These are phyloP conservation scores for Reutealis trisperma DNA, from an alignment of 345 rosid species.

Conservation along the genomic window DNA sequence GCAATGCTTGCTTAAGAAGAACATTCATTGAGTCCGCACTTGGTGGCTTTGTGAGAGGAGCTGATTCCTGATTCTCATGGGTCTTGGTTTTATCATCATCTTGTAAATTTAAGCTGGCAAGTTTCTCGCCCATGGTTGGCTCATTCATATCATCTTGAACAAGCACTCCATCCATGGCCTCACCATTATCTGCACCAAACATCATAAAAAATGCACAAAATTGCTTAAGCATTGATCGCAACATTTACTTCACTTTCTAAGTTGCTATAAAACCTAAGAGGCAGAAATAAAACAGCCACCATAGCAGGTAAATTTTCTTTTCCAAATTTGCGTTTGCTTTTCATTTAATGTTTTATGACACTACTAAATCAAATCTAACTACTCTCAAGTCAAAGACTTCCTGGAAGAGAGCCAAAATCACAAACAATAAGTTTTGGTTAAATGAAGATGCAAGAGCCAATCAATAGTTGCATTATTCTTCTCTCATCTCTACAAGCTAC, in stretches of 20 bases:
- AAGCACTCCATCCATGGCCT: constrained; percentile 62
- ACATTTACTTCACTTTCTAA: background rate
- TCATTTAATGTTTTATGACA: background rate
- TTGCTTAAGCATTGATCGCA: background rate
- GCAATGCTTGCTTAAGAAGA: constrained; percentile 87
- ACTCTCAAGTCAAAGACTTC: background rate
- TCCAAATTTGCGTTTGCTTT: background rate
- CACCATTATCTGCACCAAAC: constrained; percentile 48
- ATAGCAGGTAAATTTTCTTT: background rate
- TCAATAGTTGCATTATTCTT: background rate
- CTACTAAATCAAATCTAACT: background rate
- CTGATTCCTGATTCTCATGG: constrained; percentile 36
- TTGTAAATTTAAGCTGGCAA: constrained; percentile 53
- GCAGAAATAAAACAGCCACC: background rate
- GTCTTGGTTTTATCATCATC: constrained; percentile 31
- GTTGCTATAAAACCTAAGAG: too few species aligned
- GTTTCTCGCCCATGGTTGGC: constrained; percentile 94
- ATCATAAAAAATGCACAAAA: background rate
- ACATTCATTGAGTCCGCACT: constrained; percentile 83
- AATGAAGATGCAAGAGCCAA: background rate
- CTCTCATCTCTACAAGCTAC: background rate
- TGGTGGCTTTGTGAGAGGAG: constrained; percentile 57
- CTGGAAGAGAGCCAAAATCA: background rate
- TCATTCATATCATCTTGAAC: constrained; percentile 66
- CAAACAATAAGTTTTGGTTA: background rate